Percentiles rank a stretch among this genome's conserved stretches.
Evolutionary conservation across 257 asterid genomes (phyloP).

Genomic region (Rhazya stricta): DNA sequence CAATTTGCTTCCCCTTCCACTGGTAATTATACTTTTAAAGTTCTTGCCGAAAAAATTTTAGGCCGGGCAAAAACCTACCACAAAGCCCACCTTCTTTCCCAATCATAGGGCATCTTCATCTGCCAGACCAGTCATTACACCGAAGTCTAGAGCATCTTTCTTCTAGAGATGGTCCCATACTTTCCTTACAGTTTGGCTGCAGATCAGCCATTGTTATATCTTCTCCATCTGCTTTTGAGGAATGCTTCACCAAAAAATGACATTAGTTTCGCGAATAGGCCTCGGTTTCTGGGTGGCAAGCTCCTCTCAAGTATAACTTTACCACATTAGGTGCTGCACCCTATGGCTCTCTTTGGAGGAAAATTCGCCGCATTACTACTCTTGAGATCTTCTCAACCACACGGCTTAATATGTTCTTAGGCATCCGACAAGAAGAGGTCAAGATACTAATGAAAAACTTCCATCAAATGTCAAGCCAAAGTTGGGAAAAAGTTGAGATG

Average conservation of each 20-base stretch:
- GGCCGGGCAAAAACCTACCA: not conserved
- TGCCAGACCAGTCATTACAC: constrained; percentile 8
- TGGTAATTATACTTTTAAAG: not conserved
- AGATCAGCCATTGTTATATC: constrained; percentile 7
- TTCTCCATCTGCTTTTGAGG: constrained; percentile 15
- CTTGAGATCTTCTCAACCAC: constrained; percentile 12
- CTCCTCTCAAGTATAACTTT: constrained; percentile 20
- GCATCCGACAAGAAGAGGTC: constrained; percentile 13
- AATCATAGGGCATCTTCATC: constrained; percentile 25
- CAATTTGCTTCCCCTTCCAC: not conserved
- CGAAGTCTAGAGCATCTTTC: not conserved
- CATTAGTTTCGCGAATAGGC: constrained; percentile 18
- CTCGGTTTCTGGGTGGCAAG: constrained; percentile 9
- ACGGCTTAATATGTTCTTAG: constrained; percentile 7
- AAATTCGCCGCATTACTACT: constrained; percentile 16
- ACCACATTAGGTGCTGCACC: constrained; percentile 19
- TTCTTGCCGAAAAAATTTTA: not conserved
- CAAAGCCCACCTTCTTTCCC: constrained; percentile 13
- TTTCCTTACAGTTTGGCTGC: constrained; percentile 11
- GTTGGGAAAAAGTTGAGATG: constrained; percentile 14
- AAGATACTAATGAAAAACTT: constrained; percentile 6
- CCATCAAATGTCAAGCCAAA: not conserved
- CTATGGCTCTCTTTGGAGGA: constrained; percentile 22
- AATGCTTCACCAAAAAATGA: constrained; percentile 24
- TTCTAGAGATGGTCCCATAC: constrained; percentile 5